Base-by-base conservation (phyloP, 31 red algal species). In the Asparagopsis taxiformis region DNA sequence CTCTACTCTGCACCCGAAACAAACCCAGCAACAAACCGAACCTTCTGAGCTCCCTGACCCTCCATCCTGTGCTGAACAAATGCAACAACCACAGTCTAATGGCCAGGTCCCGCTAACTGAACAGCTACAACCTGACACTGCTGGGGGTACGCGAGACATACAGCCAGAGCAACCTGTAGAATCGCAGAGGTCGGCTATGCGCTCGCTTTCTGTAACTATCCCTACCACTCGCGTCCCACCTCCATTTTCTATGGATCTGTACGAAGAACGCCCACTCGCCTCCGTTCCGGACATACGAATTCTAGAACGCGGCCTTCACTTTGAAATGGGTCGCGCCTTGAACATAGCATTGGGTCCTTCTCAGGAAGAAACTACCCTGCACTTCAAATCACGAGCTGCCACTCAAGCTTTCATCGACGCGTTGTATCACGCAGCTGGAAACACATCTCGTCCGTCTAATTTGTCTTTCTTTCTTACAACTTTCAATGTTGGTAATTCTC, bases 401-500 rank as follows among this genome's bases (percentile, higher is more conserved):
- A 20, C 71, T 4, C 23, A 59, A 43, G 33, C 71, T 3, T 75
- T 75, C 43, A 2, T 75, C 2, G 71, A 75, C 55, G 71, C 51
- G 13, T 11, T 75, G 21, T 72, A 72, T 43, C 15, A 56, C 30
- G 68, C 49, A 13, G 22, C 61, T 32, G 67, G 33, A 24, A 31
- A 62, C 38, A 32, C 50, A 64, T 20, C 37, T 28, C 58, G 65
- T 11, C 79, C 79, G 0, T 31, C 57, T 5, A 38, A 43, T 0
- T 46, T 83, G 29, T 32, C 41, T 48, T 10, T 83, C 22, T 83
- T 83, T 48, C 65, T 83, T 30, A 83, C 79, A 3, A 83, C 79
- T 3, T 83, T 83, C 67, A 83, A 83, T 51, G 67, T 83, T 2
- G 79, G 79, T 20, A 83, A 83, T 33, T 28, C 51, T 19, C 79